phyloP scores from a whole-genome alignment of 768 basidiomycete genomes.

The Cubamyces lactineus region DNA sequence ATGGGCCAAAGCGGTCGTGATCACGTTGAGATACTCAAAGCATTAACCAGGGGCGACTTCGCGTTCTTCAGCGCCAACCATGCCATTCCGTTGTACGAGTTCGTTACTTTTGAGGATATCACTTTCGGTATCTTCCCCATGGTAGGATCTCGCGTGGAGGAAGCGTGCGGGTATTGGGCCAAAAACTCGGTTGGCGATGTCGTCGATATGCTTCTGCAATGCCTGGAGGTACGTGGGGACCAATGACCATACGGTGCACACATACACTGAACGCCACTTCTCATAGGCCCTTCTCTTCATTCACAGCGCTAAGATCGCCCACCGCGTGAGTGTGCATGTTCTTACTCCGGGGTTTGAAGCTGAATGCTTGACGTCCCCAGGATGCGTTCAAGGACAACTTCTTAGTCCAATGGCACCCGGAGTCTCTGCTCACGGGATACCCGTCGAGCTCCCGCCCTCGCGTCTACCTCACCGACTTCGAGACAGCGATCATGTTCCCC shows the following conservation, averaged over 20 bases:
- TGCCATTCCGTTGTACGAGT: conserved; percentile 33
- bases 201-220: conserved; percentile 36
- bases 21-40: conserved; percentile 29
- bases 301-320: background rate
- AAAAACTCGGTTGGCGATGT: conserved; percentile 37
- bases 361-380: conserved; percentile 13
- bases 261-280: background rate
- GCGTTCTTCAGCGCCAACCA: conserved; percentile 31
- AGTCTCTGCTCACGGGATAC: conserved; percentile 27
- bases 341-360: background rate
- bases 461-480: conserved; percentile 40
- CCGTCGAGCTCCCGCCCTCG: conserved; percentile 31
- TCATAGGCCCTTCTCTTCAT: background rate
- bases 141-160: conserved; percentile 19
- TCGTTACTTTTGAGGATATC: conserved; percentile 34
- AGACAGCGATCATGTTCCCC: conserved; percentile 35
- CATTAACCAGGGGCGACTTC: conserved; percentile 25
- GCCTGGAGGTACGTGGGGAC: conserved; percentile 30
- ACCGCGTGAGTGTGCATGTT: background rate
- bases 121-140: conserved; percentile 35
- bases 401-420: conserved; percentile 37
- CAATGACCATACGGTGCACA: background rate
- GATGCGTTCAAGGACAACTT: conserved; percentile 39
- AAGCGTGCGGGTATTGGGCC: conserved; percentile 31
- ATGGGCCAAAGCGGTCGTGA: conserved; percentile 2